phyloP scores from a whole-genome alignment of 306 rosid genomes.

The Gleditsia sinensis region DNA sequence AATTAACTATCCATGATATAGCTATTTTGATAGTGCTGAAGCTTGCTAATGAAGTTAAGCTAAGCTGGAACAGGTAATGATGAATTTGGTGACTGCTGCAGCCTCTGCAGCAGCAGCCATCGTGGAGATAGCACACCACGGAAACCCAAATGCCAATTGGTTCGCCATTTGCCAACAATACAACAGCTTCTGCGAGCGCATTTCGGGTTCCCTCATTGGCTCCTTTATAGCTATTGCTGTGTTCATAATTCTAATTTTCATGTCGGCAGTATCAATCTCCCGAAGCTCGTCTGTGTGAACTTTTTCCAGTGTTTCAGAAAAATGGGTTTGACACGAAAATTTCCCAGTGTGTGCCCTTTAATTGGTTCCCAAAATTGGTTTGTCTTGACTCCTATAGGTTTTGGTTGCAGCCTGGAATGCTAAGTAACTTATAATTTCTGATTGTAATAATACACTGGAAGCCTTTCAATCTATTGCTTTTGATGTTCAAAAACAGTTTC shows the following conservation, averaged over 20 bases:
- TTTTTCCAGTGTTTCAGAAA: not conserved
- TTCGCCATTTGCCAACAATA: conserved; percentile 56
- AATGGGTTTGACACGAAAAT: too few species aligned
- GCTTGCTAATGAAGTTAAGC: too few species aligned
- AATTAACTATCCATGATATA: too few species aligned
- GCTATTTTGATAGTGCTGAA: too few species aligned
- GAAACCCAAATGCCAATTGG: conserved; percentile 57
- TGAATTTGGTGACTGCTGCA: conserved; percentile 48
- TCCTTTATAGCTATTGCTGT: conserved; percentile 45
- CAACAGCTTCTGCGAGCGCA: conserved; percentile 48
- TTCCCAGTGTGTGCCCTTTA: too few species aligned
- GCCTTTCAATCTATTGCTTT: too few species aligned
- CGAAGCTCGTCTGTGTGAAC: conserved; percentile 26
- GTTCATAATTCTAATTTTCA: conserved; percentile 46
- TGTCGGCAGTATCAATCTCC: conserved; percentile 47
- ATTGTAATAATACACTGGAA: too few species aligned
- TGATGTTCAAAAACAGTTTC: too few species aligned
- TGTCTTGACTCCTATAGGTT: too few species aligned
- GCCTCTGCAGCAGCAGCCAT: conserved; percentile 60
- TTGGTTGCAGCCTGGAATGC: too few species aligned
- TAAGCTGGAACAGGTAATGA: conserved; percentile 29
- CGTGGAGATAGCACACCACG: conserved; percentile 54
- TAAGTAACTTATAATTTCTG: too few species aligned
- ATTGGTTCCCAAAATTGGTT: too few species aligned
- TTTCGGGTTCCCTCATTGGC: conserved; percentile 60